Conservation (phyloP, 768 basidiomycete species). For the Daedaleopsis nitida region DNA sequence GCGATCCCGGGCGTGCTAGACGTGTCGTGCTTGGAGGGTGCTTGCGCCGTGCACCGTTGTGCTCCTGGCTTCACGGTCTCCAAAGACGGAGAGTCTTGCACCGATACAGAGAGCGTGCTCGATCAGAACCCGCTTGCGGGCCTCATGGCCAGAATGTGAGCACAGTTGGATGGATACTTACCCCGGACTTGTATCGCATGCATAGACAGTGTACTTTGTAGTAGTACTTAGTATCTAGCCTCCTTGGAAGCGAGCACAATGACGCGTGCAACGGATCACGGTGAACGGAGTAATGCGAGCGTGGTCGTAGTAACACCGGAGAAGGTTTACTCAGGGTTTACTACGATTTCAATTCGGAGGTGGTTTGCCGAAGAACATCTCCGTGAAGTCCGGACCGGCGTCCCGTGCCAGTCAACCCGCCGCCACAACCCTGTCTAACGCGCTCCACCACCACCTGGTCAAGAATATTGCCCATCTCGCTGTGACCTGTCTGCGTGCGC, state of each 20-base stretch:
- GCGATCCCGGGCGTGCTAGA: conserved; percentile 49
- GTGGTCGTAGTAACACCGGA: background rate
- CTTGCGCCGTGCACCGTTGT: conserved; percentile 49
- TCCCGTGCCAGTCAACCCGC: too few species aligned
- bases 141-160: background rate
- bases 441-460: background rate
- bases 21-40: conserved; percentile 47
- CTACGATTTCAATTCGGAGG: background rate
- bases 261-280: too few species aligned
- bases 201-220: too few species aligned
- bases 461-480: background rate
- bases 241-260: too few species aligned
- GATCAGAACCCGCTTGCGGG: background rate
- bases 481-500: too few species aligned
- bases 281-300: too few species aligned
- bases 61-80: conserved; percentile 39
- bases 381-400: too few species aligned
- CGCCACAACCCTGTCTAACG: too few species aligned
- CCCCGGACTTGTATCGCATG: background rate
- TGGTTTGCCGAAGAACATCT: too few species aligned
- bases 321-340: background rate
- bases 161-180: background rate
- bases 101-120: background rate
- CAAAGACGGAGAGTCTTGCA: conserved; percentile 22
- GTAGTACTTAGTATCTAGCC: too few species aligned